phyloP scores from a whole-genome alignment of 768 basidiomycete species.

The Russula dissimulans region DNA sequence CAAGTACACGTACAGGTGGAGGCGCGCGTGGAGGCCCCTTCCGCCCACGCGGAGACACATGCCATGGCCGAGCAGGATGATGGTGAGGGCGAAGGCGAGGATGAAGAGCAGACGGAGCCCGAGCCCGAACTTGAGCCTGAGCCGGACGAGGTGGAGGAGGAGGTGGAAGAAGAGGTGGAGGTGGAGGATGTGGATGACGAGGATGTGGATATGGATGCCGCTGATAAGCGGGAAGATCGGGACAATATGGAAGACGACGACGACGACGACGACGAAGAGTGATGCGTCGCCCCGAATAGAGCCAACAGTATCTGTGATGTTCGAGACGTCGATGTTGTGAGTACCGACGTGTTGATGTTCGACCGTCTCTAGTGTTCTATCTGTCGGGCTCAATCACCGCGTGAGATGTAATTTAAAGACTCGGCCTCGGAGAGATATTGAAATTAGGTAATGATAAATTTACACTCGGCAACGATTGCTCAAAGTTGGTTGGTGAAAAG shows the following conservation, averaged over 20 bases:
- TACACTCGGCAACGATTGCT: too few species aligned
- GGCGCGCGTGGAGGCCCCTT: neutral
- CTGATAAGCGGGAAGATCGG: neutral
- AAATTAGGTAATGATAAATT: too few species aligned
- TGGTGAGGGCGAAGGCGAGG: constrained; percentile 27
- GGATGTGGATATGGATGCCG: constrained; percentile 7
- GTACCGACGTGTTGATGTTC: too few species aligned
- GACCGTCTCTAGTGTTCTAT: too few species aligned
- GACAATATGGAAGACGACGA: neutral
- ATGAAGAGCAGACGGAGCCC: constrained; percentile 6
- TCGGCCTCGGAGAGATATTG: too few species aligned
- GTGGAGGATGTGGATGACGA: neutral
- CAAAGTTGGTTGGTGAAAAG: too few species aligned
- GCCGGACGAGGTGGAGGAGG: neutral
- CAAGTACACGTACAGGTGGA: constrained; percentile 20
- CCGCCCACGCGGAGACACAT: constrained; percentile 21
- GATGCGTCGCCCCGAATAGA: neutral
- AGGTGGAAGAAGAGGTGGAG: constrained; percentile 6
- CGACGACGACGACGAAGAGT: constrained; percentile 1
- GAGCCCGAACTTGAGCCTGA: neutral
- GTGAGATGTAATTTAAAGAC: too few species aligned
- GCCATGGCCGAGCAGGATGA: constrained; percentile 23
- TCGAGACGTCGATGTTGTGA: too few species aligned
- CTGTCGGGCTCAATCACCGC: too few species aligned
- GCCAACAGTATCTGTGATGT: too few species aligned